phyloP scores from a whole-genome alignment of 306 rosid species.

The Trifolium dubium region DNA sequence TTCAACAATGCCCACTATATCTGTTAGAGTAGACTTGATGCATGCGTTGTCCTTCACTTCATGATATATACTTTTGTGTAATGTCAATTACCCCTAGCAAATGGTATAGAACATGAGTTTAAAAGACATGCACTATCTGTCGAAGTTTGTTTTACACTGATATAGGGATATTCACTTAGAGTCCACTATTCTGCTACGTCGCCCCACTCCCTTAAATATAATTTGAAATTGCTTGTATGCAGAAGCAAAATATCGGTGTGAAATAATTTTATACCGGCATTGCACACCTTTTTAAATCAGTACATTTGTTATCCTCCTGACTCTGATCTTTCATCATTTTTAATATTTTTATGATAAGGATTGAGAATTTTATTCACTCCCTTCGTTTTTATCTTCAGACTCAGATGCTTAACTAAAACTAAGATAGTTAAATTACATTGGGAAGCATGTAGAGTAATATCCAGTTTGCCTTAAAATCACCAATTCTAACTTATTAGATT shows the following conservation, averaged over 20 bases:
- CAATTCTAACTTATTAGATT: neutral
- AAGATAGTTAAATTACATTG: constrained; percentile 1
- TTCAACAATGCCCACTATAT: constrained; percentile 9
- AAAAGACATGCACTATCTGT: too few species aligned
- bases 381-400: neutral
- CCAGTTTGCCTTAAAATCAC: neutral
- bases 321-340: neutral
- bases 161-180: too few species aligned
- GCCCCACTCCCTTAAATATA: too few species aligned
- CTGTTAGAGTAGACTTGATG: neutral
- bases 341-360: neutral
- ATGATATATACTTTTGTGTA: constrained; percentile 2
- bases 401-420: neutral
- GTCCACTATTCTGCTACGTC: too few species aligned
- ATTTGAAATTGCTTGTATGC: too few species aligned
- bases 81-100: neutral
- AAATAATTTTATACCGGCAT: too few species aligned
- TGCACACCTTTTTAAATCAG: too few species aligned
- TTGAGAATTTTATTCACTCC: neutral
- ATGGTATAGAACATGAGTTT: neutral
- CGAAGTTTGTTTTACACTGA: too few species aligned
- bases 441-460: neutral
- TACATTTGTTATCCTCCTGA: neutral
- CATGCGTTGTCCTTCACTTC: neutral
- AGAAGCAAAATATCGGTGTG: too few species aligned